Evolutionary conservation across 768 basidiomycete genomes (phyloP).

Genomic region (Agrocybe chaxingu): DNA sequence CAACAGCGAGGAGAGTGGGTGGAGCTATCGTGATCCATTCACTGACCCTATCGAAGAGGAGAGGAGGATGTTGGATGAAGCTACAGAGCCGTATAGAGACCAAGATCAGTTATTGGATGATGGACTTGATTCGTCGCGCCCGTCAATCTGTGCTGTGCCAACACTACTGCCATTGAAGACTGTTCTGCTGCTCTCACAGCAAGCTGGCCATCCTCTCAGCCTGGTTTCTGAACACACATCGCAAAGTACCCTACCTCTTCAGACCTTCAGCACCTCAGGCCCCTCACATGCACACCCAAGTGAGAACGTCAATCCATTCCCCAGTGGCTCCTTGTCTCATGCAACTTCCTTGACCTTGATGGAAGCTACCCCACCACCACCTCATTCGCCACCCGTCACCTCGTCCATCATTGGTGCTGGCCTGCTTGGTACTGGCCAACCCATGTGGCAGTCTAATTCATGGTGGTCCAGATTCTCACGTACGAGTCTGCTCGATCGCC

Average conservation of each 20-base stretch:
- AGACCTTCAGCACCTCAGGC: slow-evolving; percentile 20
- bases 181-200: slow-evolving; percentile 28
- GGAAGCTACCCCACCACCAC: slow-evolving; percentile 9
- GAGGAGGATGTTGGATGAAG: no score
- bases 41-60: no score
- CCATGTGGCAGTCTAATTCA: slow-evolving; percentile 62
- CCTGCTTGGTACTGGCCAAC: slow-evolving; percentile 28
- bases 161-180: slow-evolving; percentile 26
- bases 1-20: no score
- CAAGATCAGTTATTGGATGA: no score
- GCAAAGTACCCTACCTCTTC: slow-evolving; percentile 25
- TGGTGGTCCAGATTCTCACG: slow-evolving; percentile 80
- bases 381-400: slow-evolving; percentile 25
- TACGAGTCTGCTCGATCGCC: slow-evolving; percentile 61
- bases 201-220: slow-evolving; percentile 30
- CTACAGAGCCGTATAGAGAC: no score
- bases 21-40: no score
- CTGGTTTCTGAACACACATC: slow-evolving; percentile 38
- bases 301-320: slow-evolving; percentile 24
- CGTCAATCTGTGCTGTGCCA: not conserved
- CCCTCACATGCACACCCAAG: slow-evolving; percentile 26
- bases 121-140: no score
- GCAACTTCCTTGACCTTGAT: slow-evolving; percentile 27
- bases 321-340: slow-evolving; percentile 18
- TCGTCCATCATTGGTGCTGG: slow-evolving; percentile 41